These are phyloP conservation scores for Yamadazyma laniorum DNA, from an alignment of 805 yeast genomes.

Conservation along the genomic window DNA sequence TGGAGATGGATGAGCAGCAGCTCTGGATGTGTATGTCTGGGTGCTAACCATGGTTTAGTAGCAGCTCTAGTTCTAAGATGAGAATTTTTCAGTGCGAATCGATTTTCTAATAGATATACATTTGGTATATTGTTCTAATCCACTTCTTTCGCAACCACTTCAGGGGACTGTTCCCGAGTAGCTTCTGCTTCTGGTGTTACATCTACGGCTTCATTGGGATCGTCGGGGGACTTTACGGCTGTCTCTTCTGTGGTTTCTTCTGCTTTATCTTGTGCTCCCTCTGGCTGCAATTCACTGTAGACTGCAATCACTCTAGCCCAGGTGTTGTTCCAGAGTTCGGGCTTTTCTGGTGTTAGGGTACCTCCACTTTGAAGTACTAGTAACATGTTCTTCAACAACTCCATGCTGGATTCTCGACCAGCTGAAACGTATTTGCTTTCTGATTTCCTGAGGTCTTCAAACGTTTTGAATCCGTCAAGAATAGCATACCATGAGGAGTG, in stretches of 20 bases:
- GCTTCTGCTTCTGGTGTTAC: no score
- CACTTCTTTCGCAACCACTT: no score
- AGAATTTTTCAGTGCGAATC: no score
- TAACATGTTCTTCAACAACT: slow-evolving; percentile 41
- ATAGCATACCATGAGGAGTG: slow-evolving; percentile 35
- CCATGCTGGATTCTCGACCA: slow-evolving; percentile 33
- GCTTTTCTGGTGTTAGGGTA: slow-evolving; percentile 20
- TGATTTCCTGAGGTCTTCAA: slow-evolving; percentile 21
- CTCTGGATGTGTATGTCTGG: slow-evolving; percentile 63
- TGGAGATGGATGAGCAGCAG: slow-evolving; percentile 67
- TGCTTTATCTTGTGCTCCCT: not conserved
- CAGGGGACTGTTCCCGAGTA: no score
- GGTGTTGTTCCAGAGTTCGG: slow-evolving; percentile 29
- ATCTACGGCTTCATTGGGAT: no score
- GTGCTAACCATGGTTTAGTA: slow-evolving; percentile 24
- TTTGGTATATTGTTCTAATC: no score
- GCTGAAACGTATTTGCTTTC: slow-evolving; percentile 15
- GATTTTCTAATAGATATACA: no score
- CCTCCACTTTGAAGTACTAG: slow-evolving; percentile 33
- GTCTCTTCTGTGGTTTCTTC: not conserved
- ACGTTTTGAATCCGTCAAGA: slow-evolving; percentile 29
- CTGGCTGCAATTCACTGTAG: slow-evolving; percentile 26
- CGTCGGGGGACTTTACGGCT: no score
- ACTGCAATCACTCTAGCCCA: slow-evolving; percentile 31
- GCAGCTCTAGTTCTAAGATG: no score